Base-by-base conservation (phyloP, 768 basidiomycete genomes). In the Suillus placidus region DNA sequence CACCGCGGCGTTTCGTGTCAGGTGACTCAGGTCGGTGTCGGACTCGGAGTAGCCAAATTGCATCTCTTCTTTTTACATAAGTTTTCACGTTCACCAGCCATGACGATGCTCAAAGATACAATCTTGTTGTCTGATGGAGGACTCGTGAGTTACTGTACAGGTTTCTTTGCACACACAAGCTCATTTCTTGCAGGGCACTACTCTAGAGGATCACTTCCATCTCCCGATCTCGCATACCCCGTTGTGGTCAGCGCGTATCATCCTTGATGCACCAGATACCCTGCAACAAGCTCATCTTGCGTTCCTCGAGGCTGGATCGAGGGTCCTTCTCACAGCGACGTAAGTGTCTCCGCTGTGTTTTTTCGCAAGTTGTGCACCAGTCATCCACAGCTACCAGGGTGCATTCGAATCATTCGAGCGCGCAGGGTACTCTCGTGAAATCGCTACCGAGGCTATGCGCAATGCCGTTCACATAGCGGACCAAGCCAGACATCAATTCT, bases 181-280 rank as follows among this genome's bases (percentile, higher is more conserved):
- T 62, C 16, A 64, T 42, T 30, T 37, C 13, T 47, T 40, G 40
- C 70, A 92, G 91, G 90, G 90, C 47, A 85, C 86, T 8, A 86
- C 83, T 0, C 78, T 91, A 23, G 88, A 90, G 70, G 82, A 83
- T 54, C 72, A 79, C 30, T 80, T 85, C 70, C 73, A 79, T 45
- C 64, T 82, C 40, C 77, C 83, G 66, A 83, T 87, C 54, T 79
- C 86, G 1, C 74, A 83, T 40, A 83, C 84, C 1, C 82, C 88
- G 2, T 76, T 94, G 30, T 94, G 92, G 93, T 93, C 92, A 16
- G 86, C 88, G 0, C 83, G 86, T 61, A 82, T 88, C 10, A 76
- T 89, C 13, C 74, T 80, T 16, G 80, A 86, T 37, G 78, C 87
- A 45, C 85, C 87, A 0, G 81, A 83, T 16, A 76, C 79, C 0